Conservation (phyloP, 495 filamentous ascomycete genomes). For the Aspergillus coremiiformis region DNA sequence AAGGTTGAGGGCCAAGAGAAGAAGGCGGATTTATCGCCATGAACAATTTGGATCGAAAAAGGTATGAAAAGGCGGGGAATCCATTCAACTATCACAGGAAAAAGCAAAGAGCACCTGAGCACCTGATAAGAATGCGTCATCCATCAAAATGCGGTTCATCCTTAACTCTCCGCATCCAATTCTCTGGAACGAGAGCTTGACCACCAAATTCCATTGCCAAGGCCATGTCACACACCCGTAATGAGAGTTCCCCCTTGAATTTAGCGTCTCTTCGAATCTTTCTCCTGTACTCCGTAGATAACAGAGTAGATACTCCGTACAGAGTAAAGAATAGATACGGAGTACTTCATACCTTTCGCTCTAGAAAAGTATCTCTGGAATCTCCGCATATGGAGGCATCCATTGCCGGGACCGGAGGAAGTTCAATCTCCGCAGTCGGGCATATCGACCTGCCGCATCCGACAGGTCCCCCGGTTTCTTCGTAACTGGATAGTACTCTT, state of each 20-base stretch:
- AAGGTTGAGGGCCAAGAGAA: not conserved
- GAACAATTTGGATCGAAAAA: not conserved
- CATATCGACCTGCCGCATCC: not conserved
- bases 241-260: too few species aligned
- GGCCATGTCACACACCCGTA: too few species aligned
- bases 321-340: too few species aligned
- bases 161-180: not conserved
- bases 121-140: conserved; percentile 2
- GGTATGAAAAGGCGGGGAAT: not conserved
- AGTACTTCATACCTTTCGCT: too few species aligned
- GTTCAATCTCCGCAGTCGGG: not conserved
- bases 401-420: not conserved
- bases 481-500: not conserved
- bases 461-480: not conserved
- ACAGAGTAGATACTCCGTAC: too few species aligned
- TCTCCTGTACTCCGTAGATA: not conserved
- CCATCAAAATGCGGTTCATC: not conserved
- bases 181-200: too few species aligned
- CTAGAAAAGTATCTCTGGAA: not conserved
- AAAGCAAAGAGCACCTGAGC: not conserved
- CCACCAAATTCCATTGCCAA: not conserved
- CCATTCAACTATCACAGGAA: not conserved
- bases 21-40: not conserved
- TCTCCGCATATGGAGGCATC: not conserved
- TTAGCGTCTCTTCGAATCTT: not conserved